Evolutionary conservation across 2,329 filamentous ascomycete species (phyloP), one percentile per base, ranked within the genome.

Genomic region (Chaetomium olivaceum): DNA sequence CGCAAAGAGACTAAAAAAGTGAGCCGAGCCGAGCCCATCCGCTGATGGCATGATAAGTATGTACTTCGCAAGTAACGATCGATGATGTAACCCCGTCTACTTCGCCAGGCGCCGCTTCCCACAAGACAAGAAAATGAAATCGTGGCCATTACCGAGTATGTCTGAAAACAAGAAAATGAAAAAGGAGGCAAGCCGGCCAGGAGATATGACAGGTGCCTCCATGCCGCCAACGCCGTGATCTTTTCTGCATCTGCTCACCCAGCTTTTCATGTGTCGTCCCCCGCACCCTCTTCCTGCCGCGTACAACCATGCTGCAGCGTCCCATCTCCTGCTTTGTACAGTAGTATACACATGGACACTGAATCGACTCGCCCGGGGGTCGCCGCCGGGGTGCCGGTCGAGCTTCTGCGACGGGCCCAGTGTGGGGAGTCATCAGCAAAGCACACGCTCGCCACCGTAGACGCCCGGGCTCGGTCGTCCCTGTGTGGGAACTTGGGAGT

Each of bases 271-370:
- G 4, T 33, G 12, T 16, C 43, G 25, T 5, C n/a, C n/a, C n/a
- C 43, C 21, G n/a, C 43, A 19, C 9, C 33, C 27, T n/a, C 43
- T 4, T 19, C 43, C 3, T 8, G 16, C 33, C 27, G 39, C 39
- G 16, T 27, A 6, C 50, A 52, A 52, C 23, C 23, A 29, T 16
- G 50, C 7, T 27, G 50, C 50, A 52, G 50, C 36, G 7, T 1
- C 14, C 29, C 25, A 19, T 23, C 51, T 33, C 25, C 43, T 46
- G 60, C 36, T 63, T 63, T 63, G 56, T 63, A 63, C 62, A 64
- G 43, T 64, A 56, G 16, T 60, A 55, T 64, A 64, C 59, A 61
- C 36, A 55, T 55, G 9, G 7, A 55, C 29, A 63, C 9, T 23
- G 39, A 50, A 16, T 50, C 39, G 27, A 43, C 57, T 16, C 29